Evolutionary conservation across 768 basidiomycete species (phyloP), one percentile per base, ranked within the genome.

Genomic region (Paxillus ammoniavirescens): DNA sequence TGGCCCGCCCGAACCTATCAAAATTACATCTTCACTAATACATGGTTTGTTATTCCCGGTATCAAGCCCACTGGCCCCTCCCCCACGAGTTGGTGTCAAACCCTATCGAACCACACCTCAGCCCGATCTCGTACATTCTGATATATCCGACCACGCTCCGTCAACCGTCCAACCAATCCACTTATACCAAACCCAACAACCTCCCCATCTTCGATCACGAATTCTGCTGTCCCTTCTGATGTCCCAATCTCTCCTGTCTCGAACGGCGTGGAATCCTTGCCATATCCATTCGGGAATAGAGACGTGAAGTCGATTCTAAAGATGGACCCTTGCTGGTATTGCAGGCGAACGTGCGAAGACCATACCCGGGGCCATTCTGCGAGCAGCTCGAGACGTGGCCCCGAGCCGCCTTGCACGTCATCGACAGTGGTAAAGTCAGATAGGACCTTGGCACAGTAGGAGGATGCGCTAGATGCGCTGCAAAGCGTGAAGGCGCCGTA

Each of bases 241-340:
- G 46, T 44, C 8, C 49, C 54, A 2, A 60, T 17, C 30, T 47
- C 49, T 18, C 13, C 17, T 26, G 50, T 63, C 18, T 69, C 67
- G 17, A 67, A 76, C 8, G 75, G 72, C 5, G 61, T 71, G 23
- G 33, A 47, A 42, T 76, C 68, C 18, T 54, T 61, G 13, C 77
- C 76, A 45, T 72, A 77, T 5, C 77, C 75, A 0, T 68, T 23
- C 1, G 73, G 70, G 56, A 71, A 76, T 3, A 75, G 59, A 2
- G 57, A 57, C 6, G 70, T 64, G 3, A 62, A 47, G 10, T 50
- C 21, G 5, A 67, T 33, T 0, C 42, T 42, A 50, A 72, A 75
- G 7, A 50, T 36, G 9, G 59, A 31, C 9, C 55, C 67, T 23
- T 55, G 50, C 35, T 33, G 21, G 50, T 60, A 61, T 15, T 40